Conservation (phyloP, 2,329 filamentous ascomycete genomes). For the Penicillium nordicum region DNA sequence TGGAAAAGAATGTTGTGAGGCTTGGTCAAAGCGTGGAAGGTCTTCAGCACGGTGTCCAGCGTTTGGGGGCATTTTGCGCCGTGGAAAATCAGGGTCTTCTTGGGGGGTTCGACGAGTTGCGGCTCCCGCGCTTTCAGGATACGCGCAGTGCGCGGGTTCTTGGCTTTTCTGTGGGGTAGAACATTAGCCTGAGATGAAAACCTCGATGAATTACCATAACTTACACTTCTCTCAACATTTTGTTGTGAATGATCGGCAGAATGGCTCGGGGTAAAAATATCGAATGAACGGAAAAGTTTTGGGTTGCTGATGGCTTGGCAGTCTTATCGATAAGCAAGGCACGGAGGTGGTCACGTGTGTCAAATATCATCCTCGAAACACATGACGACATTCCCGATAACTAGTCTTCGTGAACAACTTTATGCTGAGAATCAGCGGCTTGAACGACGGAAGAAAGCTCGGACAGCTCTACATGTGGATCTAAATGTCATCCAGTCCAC, state of each 20-base stretch:
- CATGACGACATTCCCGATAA: too few species aligned
- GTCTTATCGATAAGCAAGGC: slow-evolving; percentile 37
- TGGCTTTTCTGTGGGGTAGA: slow-evolving; percentile 56
- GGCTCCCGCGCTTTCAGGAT: slow-evolving; percentile 90
- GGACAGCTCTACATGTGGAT: too few species aligned
- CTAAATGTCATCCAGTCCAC: too few species aligned
- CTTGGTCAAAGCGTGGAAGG: slow-evolving; percentile 79
- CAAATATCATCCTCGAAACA: background rate
- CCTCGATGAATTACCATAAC: slow-evolving; percentile 12
- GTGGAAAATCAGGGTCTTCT: slow-evolving; percentile 83
- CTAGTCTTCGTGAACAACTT: too few species aligned
- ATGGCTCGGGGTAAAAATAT: slow-evolving; percentile 26
- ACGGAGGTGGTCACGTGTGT: background rate
- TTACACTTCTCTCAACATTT: slow-evolving; percentile 47
- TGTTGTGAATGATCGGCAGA: slow-evolving; percentile 21
- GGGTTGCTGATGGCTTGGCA: slow-evolving; percentile 35
- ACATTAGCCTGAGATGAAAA: background rate
- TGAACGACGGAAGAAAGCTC: too few species aligned
- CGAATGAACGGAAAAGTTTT: slow-evolving; percentile 38
- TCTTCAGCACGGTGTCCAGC: slow-evolving; percentile 76
- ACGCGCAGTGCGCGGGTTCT: slow-evolving; percentile 87
- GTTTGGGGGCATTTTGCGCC: slow-evolving; percentile 81
- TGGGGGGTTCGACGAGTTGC: slow-evolving; percentile 84
- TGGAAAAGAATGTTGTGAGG: slow-evolving; percentile 85
- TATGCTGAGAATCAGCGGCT: too few species aligned